Percentiles rank a stretch among this genome's conserved stretches.
These are phyloP conservation scores for Solanum appendiculatum DNA, from an alignment of 257 asterid genomes.

Conservation along the genomic window DNA sequence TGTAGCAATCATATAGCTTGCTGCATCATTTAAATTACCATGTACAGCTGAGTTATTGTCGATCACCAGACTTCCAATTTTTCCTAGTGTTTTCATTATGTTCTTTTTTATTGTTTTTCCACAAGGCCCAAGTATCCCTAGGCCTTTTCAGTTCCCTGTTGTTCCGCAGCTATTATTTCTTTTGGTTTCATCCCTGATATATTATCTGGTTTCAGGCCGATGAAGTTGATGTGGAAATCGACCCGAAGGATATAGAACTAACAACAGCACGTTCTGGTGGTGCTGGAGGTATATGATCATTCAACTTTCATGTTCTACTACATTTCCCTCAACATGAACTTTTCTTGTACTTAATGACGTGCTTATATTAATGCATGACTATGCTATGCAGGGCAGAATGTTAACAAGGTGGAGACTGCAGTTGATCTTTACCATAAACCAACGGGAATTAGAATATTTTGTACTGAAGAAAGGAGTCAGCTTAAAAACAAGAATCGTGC, in stretches of 20 bases:
- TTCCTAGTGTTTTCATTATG: background rate
- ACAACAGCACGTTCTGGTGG: constrained; percentile 98
- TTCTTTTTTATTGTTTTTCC: background rate
- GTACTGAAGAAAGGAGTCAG: constrained; percentile 95
- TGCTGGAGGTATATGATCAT: constrained; percentile 77
- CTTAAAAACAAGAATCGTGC: constrained; percentile 84
- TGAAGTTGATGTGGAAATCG: constrained; percentile 97
- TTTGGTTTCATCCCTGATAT: constrained; percentile 8
- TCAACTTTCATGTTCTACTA: background rate
- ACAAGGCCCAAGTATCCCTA: background rate
- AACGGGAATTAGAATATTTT: constrained; percentile 93
- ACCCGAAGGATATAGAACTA: constrained; percentile 94
- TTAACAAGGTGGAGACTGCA: constrained; percentile 99
- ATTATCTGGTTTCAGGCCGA: constrained; percentile 57
- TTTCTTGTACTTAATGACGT: background rate
- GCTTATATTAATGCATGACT: background rate
- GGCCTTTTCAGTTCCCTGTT: background rate
- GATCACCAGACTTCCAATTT: background rate
- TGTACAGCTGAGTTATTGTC: background rate
- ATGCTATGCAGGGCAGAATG: constrained; percentile 87
- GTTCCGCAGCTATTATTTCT: background rate
- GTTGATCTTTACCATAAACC: constrained; percentile 96
- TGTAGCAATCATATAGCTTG: background rate
- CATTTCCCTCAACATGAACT: background rate
- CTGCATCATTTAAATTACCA: background rate